Conservation (phyloP, 1,284 basidiomycete genomes). For the Irpex lacteus region DNA sequence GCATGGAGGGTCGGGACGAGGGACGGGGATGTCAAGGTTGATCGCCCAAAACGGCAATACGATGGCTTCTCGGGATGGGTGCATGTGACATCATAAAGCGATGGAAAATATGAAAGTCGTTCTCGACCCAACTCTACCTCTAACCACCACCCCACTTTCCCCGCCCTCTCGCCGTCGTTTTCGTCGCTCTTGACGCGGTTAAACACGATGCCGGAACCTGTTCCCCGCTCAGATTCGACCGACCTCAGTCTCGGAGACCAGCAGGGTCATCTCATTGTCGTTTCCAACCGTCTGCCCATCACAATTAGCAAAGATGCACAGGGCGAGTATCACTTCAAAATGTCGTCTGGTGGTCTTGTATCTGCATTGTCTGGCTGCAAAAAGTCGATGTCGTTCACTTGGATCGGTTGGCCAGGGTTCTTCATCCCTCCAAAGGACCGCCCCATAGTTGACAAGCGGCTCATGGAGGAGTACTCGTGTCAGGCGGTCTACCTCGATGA, state of each 20-base stretch:
- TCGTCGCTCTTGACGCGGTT: slow-evolving; percentile 6
- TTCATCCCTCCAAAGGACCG: slow-evolving; percentile 89
- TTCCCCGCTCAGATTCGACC: slow-evolving; percentile 18
- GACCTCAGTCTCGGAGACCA: slow-evolving; percentile 35
- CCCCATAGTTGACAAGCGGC: slow-evolving; percentile 79
- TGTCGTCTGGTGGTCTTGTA: slow-evolving; percentile 94
- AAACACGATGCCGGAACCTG: not conserved
- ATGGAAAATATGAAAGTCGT: not conserved
- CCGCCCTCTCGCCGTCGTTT: not conserved
- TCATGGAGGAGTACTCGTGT: slow-evolving; percentile 95
- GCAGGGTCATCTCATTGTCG: slow-evolving; percentile 84
- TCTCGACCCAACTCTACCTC: not conserved
- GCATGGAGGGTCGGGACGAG: not conserved
- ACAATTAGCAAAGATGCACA: slow-evolving; percentile 86
- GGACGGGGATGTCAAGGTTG: not conserved
- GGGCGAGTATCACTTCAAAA: slow-evolving; percentile 95
- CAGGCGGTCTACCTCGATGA: slow-evolving; percentile 97
- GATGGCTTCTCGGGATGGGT: not conserved
- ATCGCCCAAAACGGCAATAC: not conserved
- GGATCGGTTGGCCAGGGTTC: slow-evolving; percentile 93
- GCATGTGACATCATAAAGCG: slow-evolving; percentile 14
- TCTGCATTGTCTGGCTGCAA: slow-evolving; percentile 95
- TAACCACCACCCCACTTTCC: slow-evolving; percentile 6
- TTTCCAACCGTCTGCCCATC: slow-evolving; percentile 92
- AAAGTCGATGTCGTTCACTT: slow-evolving; percentile 93